A percentile compares a stretch with the other conserved stretches of the same genome.
phyloP scores from a whole-genome alignment of 768 basidiomycete genomes.

The Phanerochaete sordida region DNA sequence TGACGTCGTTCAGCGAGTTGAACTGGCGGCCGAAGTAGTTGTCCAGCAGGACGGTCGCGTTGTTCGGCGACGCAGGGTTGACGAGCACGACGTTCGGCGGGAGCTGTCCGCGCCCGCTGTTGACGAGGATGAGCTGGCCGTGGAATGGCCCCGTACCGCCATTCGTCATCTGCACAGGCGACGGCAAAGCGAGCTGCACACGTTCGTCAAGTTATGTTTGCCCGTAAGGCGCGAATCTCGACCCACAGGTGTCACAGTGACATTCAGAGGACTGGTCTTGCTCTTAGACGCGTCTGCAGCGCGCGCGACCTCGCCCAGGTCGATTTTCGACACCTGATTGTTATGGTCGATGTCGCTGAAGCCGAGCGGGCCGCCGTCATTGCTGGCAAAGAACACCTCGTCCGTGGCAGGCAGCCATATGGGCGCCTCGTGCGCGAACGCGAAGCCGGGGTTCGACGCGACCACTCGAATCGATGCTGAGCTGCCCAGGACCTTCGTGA shows the following conservation, averaged over 20 bases:
- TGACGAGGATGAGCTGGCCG: slow-evolving; percentile 56
- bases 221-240: not conserved
- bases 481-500: slow-evolving; percentile 49
- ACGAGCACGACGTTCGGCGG: slow-evolving; percentile 65
- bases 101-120: slow-evolving; percentile 58
- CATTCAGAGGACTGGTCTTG: slow-evolving; percentile 37
- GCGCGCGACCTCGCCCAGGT: slow-evolving; percentile 48
- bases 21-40: slow-evolving; percentile 81
- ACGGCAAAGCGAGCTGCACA: slow-evolving; percentile 51
- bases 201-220: not conserved
- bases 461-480: slow-evolving; percentile 57
- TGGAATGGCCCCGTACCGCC: slow-evolving; percentile 63
- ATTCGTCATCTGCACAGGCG: slow-evolving; percentile 66
- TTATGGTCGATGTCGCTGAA: slow-evolving; percentile 62
- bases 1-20: slow-evolving; percentile 79
- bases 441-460: slow-evolving; percentile 56
- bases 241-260: slow-evolving; percentile 41
- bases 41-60: slow-evolving; percentile 67
- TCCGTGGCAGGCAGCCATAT: slow-evolving; percentile 65
- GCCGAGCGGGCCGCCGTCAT: slow-evolving; percentile 62
- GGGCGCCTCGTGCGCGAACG: slow-evolving; percentile 79
- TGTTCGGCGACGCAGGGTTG: slow-evolving; percentile 60
- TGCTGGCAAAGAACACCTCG: slow-evolving; percentile 70
- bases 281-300: slow-evolving; percentile 33
- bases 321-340: slow-evolving; percentile 61